Base-by-base conservation (phyloP, 2,329 filamentous ascomycete genomes). In the Talaromyces amestolkiae region DNA sequence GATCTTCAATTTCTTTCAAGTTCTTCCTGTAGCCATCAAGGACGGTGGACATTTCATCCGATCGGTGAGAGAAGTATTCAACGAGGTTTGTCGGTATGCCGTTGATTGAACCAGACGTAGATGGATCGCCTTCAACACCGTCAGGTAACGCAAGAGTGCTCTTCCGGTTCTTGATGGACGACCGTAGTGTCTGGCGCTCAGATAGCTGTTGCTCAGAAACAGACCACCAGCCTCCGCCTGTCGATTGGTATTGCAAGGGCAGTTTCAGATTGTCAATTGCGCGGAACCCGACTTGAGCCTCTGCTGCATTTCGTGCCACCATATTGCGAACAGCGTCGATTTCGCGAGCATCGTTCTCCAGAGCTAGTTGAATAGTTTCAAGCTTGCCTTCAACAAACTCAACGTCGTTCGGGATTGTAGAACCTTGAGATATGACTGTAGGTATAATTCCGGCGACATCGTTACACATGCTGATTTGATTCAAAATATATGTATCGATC, bases 401-500 rank as follows among this genome's bases (percentile, higher is more conserved):
- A 39, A 91, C 87, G 69, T 91, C 88, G 27, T 85, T 84, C 2
- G 85, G 83, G 37, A 96, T 83, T 51, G 85, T 86, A 58, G 86
- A 83, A 60, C 93, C 84, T 37, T 87, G 85, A 43, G 86, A 80
- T 11, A 86, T 86, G 71, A 92, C 87, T 3, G 80, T 79, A 2
- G 86, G 86, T 43, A 91, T 80, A 62, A 91, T 86, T 68, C 91
- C 88, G 65, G 94, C 89, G 70, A 96, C 87, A 70, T 90, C 87
- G 74, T 91, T 89, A 77, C 90, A 89, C 66, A 81, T 77, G 66
- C 85, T 84, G 72, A 96, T 93, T 74, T 95, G 92, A 63, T 85
- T 84, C 71, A 92, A 87, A 71, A 99, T 94, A 69, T 89, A 87
- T 65, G 86, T 86, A 77, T 99, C 94, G 68, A 96, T 87, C 10